phyloP scores from a whole-genome alignment of 345 rosid species.

The Bretschneidera sinensis region DNA sequence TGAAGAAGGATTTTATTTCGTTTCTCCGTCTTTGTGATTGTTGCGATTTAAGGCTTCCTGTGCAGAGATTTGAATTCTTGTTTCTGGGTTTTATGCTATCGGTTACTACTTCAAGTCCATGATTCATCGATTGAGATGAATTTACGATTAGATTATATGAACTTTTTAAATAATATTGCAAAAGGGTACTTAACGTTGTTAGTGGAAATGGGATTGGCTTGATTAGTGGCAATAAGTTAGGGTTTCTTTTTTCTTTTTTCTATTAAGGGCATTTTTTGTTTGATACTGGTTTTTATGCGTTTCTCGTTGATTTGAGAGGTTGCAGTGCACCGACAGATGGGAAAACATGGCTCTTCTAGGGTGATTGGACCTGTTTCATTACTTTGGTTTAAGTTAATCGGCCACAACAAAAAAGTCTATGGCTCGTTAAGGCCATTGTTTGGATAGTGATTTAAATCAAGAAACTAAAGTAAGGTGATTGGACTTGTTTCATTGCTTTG shows the following conservation, averaged over 20 bases:
- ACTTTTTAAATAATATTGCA: neutral
- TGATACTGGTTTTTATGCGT: too few species aligned
- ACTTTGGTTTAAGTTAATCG: neutral
- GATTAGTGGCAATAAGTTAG: neutral
- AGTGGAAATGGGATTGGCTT: neutral
- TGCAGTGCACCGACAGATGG: constrained; percentile 1
- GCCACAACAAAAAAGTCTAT: too few species aligned
- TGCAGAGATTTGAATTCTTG: neutral
- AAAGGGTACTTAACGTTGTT: neutral
- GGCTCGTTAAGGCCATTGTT: too few species aligned
- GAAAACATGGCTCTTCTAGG: neutral
- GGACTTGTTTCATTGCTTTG: neutral
- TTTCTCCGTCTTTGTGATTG: neutral
- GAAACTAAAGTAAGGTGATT: neutral
- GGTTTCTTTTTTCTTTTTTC: neutral
- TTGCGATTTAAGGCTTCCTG: constrained; percentile 1
- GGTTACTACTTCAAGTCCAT: neutral
- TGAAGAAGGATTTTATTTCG: constrained; percentile 7
- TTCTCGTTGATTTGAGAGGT: too few species aligned
- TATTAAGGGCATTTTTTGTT: too few species aligned
- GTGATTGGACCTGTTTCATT: neutral
- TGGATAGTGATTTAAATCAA: too few species aligned
- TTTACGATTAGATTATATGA: neutral
- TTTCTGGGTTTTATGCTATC: neutral
- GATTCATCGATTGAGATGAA: neutral